Conservation (phyloP, 345 rosid genomes). For the Ceriops tagal region DNA sequence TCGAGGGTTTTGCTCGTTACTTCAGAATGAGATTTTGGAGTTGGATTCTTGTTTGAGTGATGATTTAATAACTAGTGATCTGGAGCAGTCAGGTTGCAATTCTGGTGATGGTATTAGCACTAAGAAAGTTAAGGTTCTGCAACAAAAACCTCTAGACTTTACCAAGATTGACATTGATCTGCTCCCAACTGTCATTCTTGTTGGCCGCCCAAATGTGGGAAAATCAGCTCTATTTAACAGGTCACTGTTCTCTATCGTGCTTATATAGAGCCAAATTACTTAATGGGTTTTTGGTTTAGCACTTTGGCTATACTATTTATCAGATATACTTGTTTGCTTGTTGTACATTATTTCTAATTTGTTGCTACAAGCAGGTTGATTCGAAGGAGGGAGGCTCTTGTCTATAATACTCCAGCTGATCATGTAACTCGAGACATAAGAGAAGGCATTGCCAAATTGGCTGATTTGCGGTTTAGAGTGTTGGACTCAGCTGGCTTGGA, state of each 20-base stretch:
- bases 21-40: constrained; percentile 16
- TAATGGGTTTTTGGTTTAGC: neutral
- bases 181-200: constrained; percentile 78
- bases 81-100: constrained; percentile 19
- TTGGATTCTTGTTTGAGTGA: constrained; percentile 19
- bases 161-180: constrained; percentile 53
- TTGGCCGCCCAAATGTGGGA: constrained; percentile 95
- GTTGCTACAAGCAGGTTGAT: constrained; percentile 48
- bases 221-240: constrained; percentile 91
- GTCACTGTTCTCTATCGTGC: constrained; percentile 34
- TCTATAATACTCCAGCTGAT: constrained; percentile 83
- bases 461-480: constrained; percentile 73
- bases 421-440: constrained; percentile 94
- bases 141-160: constrained; percentile 59
- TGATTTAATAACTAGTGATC: constrained; percentile 1
- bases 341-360: neutral
- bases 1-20: constrained; percentile 37
- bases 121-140: constrained; percentile 28
- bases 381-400: constrained; percentile 91
- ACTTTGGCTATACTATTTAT: too few relatives aligned
- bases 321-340: neutral
- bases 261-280: neutral
- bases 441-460: constrained; percentile 90
- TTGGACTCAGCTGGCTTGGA: constrained; percentile 97
- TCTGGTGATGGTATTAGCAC: constrained; percentile 15